Base-by-base conservation (phyloP, 1,139 yeast species). In the Tardiomyces digboiensis region DNA sequence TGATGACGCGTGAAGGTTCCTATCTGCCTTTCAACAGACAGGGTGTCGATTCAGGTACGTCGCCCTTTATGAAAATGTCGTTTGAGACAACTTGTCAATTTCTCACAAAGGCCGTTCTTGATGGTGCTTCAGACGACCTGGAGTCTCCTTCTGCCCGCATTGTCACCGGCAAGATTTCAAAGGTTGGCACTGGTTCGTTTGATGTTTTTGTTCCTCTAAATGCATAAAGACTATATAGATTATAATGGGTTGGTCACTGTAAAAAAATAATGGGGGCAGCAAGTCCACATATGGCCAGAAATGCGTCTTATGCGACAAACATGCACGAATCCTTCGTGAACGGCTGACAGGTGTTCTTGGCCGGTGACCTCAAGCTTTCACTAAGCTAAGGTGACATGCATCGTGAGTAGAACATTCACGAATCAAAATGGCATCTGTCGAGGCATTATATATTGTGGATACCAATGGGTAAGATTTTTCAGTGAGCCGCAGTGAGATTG, bases 1-100 rank as follows among this genome's bases (percentile, higher is more conserved):
- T 87, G 89, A 93, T 93, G 99, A 93, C 99, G 3, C 80, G 98
- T 65, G 97, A 91, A 68, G 99, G 99, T 59, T 78, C 93, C 2
- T 93, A 89, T 63, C 71, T 91, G 64, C 96, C 99, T 21, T 93
- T 93, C 73, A 89, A 88, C 68, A 83, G 99, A 74, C 96, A 88
- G 70, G 98, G 98, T 66, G 89, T 93, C 63, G 97, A 91, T 63
- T 76, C 95, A 2, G 80, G 93, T 19, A 88, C 97, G 2, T 89
- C 97, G 10, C 85, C 97, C 26, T 86, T 93, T 71, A 82, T 88
- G 91, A 93, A 93, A 74, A 93, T 93, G 99, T 87, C 97, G 48
- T 93, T 88, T 66, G 99, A 93, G 70, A 91, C 98, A 41, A 93
- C 99, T 2, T 88, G 97, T 71, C 95, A 86, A 66, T 93, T 93